phyloP scores from a whole-genome alignment of 176 grass and related monocot genomes.

The Secale cereale region DNA sequence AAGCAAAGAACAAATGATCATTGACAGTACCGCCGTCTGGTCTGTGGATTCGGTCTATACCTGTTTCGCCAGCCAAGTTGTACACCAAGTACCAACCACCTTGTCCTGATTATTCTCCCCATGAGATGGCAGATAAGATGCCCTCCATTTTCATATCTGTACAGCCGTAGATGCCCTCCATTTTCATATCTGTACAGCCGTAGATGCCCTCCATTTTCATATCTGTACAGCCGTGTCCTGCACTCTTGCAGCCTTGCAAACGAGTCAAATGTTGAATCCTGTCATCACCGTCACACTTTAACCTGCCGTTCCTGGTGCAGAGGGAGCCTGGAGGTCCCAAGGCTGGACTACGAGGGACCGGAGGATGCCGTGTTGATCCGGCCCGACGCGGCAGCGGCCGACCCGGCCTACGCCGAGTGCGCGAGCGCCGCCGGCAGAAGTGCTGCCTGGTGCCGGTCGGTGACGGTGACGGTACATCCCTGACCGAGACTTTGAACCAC shows the following conservation, averaged over 20 bases:
- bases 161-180: background rate
- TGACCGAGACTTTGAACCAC: background rate
- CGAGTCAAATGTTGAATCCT: background rate
- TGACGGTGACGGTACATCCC: background rate
- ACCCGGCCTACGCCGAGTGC: background rate
- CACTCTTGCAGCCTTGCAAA: background rate
- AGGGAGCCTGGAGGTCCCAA: background rate
- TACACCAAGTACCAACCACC: background rate
- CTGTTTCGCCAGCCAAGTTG: background rate
- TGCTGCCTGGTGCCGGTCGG: background rate
- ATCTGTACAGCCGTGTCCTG: background rate
- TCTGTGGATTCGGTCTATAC: background rate
- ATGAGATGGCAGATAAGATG: slow-evolving; percentile 18
- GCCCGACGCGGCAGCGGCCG: background rate
- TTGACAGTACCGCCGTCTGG: background rate
- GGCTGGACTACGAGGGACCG: background rate
- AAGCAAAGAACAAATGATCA: background rate
- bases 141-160: background rate
- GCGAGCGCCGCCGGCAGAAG: background rate
- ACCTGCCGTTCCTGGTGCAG: background rate
- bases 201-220: background rate
- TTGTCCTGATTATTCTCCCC: slow-evolving; percentile 26
- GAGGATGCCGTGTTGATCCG: background rate
- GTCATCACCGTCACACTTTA: background rate
- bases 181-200: background rate